Evolutionary conservation across 495 filamentous ascomycete genomes (phyloP).

Genomic region (Neurospora discreta): DNA sequence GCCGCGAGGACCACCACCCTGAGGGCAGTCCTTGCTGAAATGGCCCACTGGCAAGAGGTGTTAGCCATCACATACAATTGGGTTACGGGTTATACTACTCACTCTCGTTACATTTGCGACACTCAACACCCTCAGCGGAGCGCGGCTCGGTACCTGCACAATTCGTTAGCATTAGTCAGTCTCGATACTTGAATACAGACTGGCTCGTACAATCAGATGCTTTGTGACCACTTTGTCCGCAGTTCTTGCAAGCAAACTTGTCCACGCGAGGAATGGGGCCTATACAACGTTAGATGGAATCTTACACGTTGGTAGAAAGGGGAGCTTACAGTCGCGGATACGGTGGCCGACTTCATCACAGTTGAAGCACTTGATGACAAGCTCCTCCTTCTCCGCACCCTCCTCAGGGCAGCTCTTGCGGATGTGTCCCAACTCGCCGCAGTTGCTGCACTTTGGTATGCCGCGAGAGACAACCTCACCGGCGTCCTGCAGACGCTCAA

Average conservation of each 20-base stretch:
- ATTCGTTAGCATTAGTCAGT: constrained; percentile 28
- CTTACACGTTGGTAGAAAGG: constrained; percentile 5
- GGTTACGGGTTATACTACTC: constrained; percentile 5
- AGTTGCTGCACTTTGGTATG: constrained; percentile 59
- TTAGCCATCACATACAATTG: constrained; percentile 7
- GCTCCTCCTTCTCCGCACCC: constrained; percentile 35
- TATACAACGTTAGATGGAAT: constrained; percentile 21
- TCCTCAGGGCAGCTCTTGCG: constrained; percentile 54
- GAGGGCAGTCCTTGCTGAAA: constrained; percentile 73
- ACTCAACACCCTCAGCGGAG: constrained; percentile 64
- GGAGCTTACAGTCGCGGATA: constrained; percentile 51
- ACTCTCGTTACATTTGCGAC: constrained; percentile 66
- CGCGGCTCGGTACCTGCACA: constrained; percentile 45
- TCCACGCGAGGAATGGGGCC: constrained; percentile 41
- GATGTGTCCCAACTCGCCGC: constrained; percentile 66
- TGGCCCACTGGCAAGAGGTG: constrained; percentile 51
- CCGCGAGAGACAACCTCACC: constrained; percentile 58
- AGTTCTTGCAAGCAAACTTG: constrained; percentile 69
- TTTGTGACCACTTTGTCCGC: constrained; percentile 42
- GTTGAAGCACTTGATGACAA: constrained; percentile 59
- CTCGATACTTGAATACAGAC: neutral
- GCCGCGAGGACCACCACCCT: constrained; percentile 34
- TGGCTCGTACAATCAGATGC: constrained; percentile 27
- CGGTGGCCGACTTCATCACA: constrained; percentile 61
- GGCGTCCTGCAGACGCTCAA: constrained; percentile 60